A percentile compares a stretch with the other conserved stretches of the same genome.
phyloP scores from a whole-genome alignment of 345 rosid genomes.

The Trapa incisa region DNA sequence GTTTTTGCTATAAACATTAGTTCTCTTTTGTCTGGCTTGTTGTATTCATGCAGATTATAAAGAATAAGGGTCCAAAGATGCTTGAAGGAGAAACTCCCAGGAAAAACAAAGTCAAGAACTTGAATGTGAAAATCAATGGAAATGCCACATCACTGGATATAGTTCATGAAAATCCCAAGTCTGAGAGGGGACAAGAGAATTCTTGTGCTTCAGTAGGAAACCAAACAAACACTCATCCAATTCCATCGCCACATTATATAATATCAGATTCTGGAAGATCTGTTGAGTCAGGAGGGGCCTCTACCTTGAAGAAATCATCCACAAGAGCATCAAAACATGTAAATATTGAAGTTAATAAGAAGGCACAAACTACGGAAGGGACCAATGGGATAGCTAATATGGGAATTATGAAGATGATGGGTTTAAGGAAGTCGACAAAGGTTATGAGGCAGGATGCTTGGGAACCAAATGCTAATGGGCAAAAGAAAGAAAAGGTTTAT shows the following conservation, averaged over 20 bases:
- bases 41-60: slow-evolving; percentile 15
- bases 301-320: slow-evolving; percentile 18
- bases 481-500: slow-evolving; percentile 31
- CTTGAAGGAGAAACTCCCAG: slow-evolving; percentile 26
- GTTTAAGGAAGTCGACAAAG: slow-evolving; percentile 42
- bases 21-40: slow-evolving; percentile 13
- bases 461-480: slow-evolving; percentile 20
- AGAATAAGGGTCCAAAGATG: slow-evolving; percentile 19
- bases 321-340: slow-evolving; percentile 22
- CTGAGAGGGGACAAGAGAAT: slow-evolving; percentile 15
- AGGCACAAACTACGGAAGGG: slow-evolving; percentile 26
- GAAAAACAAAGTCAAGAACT: slow-evolving; percentile 24
- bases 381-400: slow-evolving; percentile 23
- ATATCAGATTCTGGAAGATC: slow-evolving; percentile 9
- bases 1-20: neutral
- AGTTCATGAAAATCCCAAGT: slow-evolving; percentile 20
- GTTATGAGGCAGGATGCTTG: slow-evolving; percentile 20
- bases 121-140: slow-evolving; percentile 19
- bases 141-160: slow-evolving; percentile 15
- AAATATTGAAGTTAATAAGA: slow-evolving; percentile 27
- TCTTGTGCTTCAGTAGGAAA: slow-evolving; percentile 20
- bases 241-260: neutral
- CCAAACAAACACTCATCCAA: slow-evolving; percentile 17
- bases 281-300: slow-evolving; percentile 5
- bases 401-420: slow-evolving; percentile 49